Base-by-base conservation (phyloP, 2,329 filamentous ascomycete species). In the Aspergillus brunneoviolaceus region DNA sequence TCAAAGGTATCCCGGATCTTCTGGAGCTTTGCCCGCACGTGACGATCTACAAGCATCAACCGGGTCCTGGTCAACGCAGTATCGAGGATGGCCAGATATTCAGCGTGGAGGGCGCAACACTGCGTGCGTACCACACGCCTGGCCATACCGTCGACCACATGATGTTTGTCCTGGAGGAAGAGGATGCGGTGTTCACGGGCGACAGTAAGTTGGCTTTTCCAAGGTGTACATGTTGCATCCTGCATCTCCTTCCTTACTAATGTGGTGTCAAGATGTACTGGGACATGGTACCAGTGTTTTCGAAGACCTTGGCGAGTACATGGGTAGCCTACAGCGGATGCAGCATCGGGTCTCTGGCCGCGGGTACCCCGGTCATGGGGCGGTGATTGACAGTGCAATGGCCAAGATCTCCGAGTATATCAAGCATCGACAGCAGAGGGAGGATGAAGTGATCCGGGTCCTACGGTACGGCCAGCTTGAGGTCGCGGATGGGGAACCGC, bases 361-460 rank as follows among this genome's bases (percentile, higher is more conserved):
- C 51, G 92, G 88, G 2, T 98, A 96, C 73, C 94, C 95, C 0
- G 94, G 91, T 4, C 95, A 99, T 70, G 95, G 95, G 0, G 84
- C 88, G 0, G 85, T 95, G 3, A 82, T 98, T 25, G 84, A 87
- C 42, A 84, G 95, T 63, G 91, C 90, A 0, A 84, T 82, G 25
- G 80, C 78, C 25, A 94, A 87, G 72, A 89, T 98, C 56, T 68
- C 78, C 21, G 91, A 96, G 74, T 98, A 99, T 72, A 90, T 98
- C 66, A 75, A 80, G 61, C 95, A 98, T 77, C 84, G 94, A 33
- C 84, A 86, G 69, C 84, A 90, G 77, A 84, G 95, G 23, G 94
- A 98, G 76, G 81, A 87, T 42, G 90, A 96, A 73, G 87, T 96
- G 4, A 65, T 95, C 19, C 82, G 84, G 58, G 86, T 88, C 0